Percentiles rank a stretch among this genome's conserved stretches.
phyloP scores from a whole-genome alignment of 208 protist genomes.

The Spongospora subterranea region DNA sequence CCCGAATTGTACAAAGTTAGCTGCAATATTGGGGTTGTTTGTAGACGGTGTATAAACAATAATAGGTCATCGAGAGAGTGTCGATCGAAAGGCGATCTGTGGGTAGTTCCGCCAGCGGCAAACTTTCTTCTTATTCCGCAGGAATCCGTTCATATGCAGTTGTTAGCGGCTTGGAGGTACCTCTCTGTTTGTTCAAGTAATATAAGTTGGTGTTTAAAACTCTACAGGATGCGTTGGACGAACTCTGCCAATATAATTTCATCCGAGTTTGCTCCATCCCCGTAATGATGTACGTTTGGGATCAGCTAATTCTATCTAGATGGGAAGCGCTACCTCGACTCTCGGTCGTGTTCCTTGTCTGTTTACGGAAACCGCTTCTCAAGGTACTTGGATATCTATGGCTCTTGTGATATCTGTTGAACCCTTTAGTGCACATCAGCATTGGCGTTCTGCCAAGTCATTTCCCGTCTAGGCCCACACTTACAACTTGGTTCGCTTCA shows the following conservation, averaged over 20 bases:
- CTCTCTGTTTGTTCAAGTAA: no score
- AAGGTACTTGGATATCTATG: neutral
- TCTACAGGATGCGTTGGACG: slow-evolving; percentile 32
- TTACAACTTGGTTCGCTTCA: neutral
- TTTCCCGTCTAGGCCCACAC: neutral
- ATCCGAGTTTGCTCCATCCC: neutral
- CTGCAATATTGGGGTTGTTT: no score
- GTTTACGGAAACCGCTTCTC: neutral
- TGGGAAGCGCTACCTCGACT: neutral
- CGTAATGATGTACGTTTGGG: slow-evolving; percentile 19
- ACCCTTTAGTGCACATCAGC: neutral
- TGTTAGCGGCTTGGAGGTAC: slow-evolving; percentile 11
- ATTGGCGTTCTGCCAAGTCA: neutral
- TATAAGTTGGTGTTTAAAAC: no score
- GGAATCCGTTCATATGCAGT: neutral
- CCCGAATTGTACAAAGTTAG: neutral
- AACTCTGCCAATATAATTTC: neutral
- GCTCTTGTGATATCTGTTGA: neutral
- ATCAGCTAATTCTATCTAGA: slow-evolving; percentile 32
- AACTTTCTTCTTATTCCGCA: no score
- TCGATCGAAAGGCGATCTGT: no score
- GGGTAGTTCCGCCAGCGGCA: no score
- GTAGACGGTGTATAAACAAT: no score
- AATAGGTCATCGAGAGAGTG: no score
- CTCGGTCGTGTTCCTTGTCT: slow-evolving; percentile 5